Base-by-base conservation (phyloP, 371 early-diverging fungal genomes). In the Saksenaea vasiformis region DNA sequence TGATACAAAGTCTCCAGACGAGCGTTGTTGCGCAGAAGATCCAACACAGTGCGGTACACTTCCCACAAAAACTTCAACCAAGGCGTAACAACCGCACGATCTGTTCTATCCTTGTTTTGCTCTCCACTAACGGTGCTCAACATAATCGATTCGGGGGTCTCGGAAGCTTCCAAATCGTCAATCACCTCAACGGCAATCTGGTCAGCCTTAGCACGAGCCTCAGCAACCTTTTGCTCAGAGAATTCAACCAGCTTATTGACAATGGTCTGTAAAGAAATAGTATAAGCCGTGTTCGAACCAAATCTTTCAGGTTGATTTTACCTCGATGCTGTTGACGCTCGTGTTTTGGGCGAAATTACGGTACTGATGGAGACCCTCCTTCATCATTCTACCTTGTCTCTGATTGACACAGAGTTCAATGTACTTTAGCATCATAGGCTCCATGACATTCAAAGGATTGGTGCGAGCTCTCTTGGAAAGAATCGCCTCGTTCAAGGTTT, bases 51-150 rank as follows among this genome's bases (percentile, higher is more conserved):
- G 62, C 99, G 89, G 84, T 97, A 98, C 17, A 93, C 92, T 82
- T 99, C 99, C 99, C 99, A 99, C 72, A 97, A 86, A 73, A 99
- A 96, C 79, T 94, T 94, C 66, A 99, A 86, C 95, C 97, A 97
- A 38, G 99, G 98, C 14, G 98, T 98, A 55, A 98, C 96, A 35
- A 97, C 92, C 60, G 94, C 95, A 62, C 98, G 92, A 74, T 97
- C 97, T 14, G 97, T 95, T 54, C 97, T 87, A 77, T 98, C 98
- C 79, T 95, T 95, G 80, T 75, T 88, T 76, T 93, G 95, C 64
- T 97, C 97, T 39, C 93, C 93, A 61, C 93, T 93, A 56, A 99
- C 95, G 64, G 96, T 93, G 78, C 93, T 91, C 65, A 96, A 80
- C 69, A 97, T 89, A 65, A 98, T 90, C 22, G 96, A 94, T 81